phyloP scores from a whole-genome alignment of 1,139 yeast genomes.

The Hyphopichia fennica region DNA sequence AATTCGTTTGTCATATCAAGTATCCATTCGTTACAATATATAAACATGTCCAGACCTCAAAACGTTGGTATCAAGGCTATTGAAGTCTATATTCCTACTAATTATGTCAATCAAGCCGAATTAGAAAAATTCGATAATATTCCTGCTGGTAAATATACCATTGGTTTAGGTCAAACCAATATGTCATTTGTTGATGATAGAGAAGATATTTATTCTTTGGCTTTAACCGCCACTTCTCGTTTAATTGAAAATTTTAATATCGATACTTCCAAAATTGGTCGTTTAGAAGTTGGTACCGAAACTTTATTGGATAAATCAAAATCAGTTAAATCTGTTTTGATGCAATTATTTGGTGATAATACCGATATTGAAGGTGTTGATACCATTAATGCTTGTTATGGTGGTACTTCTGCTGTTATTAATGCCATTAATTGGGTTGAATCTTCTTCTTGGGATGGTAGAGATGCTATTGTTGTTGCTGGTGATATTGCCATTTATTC shows the following conservation, averaged over 20 bases:
- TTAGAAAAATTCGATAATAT: slow-evolving; percentile 84
- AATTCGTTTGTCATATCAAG: background rate
- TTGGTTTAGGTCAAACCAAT: slow-evolving; percentile 97
- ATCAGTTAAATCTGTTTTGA: slow-evolving; percentile 92
- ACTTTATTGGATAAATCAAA: slow-evolving; percentile 95
- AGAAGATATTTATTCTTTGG: slow-evolving; percentile 93
- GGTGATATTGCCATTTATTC: slow-evolving; percentile 98
- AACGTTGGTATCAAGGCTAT: slow-evolving; percentile 97
- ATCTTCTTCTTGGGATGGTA: slow-evolving; percentile 96
- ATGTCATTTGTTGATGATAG: slow-evolving; percentile 97
- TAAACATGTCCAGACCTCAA: slow-evolving; percentile 9
- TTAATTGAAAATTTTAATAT: slow-evolving; percentile 78
- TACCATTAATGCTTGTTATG: slow-evolving; percentile 96
- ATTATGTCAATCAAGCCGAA: slow-evolving; percentile 86
- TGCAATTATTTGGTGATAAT: slow-evolving; percentile 91
- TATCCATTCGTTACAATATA: background rate
- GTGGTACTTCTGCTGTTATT: slow-evolving; percentile 95
- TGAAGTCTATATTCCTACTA: slow-evolving; percentile 82
- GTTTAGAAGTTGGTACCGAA: slow-evolving; percentile 98
- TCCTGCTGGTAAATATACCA: slow-evolving; percentile 94
- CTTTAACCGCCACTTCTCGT: slow-evolving; percentile 77
- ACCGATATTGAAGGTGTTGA: slow-evolving; percentile 95
- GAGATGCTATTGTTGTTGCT: slow-evolving; percentile 95
- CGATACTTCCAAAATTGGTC: slow-evolving; percentile 80
- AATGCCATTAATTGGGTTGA: slow-evolving; percentile 96